phyloP scores from a whole-genome alignment of 805 yeast genomes.

The Komagataella pastoris region DNA sequence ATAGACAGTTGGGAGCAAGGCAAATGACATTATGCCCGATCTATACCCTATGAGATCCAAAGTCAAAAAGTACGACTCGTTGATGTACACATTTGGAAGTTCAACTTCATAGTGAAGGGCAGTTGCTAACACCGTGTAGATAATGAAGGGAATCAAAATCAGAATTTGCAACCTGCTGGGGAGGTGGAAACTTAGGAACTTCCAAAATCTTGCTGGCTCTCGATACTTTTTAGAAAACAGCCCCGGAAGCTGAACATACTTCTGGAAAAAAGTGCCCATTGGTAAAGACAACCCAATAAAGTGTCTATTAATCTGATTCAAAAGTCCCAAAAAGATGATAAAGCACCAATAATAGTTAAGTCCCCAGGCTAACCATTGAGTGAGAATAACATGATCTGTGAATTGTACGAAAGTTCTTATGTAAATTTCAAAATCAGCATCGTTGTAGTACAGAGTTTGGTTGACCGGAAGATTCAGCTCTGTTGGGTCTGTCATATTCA shows the following conservation, averaged over 20 bases:
- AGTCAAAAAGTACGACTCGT: constrained; percentile 14
- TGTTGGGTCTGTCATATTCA: constrained; percentile 14
- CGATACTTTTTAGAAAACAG: background rate
- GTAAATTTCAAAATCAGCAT: constrained; percentile 18
- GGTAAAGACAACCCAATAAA: background rate
- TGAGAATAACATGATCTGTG: constrained; percentile 21
- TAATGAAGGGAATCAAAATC: constrained; percentile 17
- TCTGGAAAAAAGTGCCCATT: constrained; percentile 1
- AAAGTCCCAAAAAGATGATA: constrained; percentile 17
- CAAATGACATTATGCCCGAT: constrained; percentile 34
- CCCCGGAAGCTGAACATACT: constrained; percentile 2
- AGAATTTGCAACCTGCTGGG: constrained; percentile 10
- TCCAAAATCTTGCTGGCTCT: background rate
- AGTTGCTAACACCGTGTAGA: constrained; percentile 17
- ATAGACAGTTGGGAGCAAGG: constrained; percentile 42
- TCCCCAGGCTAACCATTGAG: constrained; percentile 33
- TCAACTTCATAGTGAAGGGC: constrained; percentile 21
- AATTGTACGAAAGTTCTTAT: constrained; percentile 21
- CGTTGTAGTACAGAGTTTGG: constrained; percentile 20
- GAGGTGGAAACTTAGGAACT: constrained; percentile 3
- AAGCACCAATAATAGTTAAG: constrained; percentile 25
- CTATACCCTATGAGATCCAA: constrained; percentile 36
- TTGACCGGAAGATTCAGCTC: constrained; percentile 13
- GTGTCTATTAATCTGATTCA: constrained; percentile 11
- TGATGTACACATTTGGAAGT: constrained; percentile 23